Percentiles rank a stretch among this genome's conserved stretches.
Conservation (phyloP, 2,329 filamentous ascomycete genomes). For the Botrytis byssoidea region DNA sequence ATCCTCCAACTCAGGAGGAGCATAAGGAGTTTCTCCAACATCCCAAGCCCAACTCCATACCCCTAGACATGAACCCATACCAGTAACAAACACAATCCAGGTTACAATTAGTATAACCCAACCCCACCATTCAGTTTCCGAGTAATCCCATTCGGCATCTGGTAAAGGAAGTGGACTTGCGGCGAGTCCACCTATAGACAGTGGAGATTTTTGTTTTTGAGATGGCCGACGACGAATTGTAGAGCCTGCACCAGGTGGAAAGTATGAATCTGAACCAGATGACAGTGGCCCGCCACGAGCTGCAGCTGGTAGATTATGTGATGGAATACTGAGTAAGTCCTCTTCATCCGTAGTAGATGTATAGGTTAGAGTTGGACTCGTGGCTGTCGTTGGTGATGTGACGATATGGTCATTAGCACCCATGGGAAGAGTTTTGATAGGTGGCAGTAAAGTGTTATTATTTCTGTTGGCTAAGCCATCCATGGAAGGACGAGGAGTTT, state of each 20-base stretch:
- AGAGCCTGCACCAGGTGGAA: slow-evolving; percentile 45
- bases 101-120: slow-evolving; percentile 90
- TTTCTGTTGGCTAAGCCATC: slow-evolving; percentile 45
- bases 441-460: slow-evolving; percentile 31
- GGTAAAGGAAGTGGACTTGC: slow-evolving; percentile 46
- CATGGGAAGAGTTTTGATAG: slow-evolving; percentile 38
- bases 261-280: slow-evolving; percentile 64
- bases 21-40: slow-evolving; percentile 92
- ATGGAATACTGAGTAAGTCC: slow-evolving; percentile 65
- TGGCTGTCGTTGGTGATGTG: slow-evolving; percentile 41
- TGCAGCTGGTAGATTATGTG: slow-evolving; percentile 45
- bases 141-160: slow-evolving; percentile 77
- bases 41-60: slow-evolving; percentile 99
- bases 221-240: slow-evolving; percentile 36
- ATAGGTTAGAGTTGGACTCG: slow-evolving; percentile 58
- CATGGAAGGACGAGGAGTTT: slow-evolving; percentile 48
- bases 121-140: slow-evolving; percentile 96
- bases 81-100: slow-evolving; percentile 93
- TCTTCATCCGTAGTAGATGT: slow-evolving; percentile 83
- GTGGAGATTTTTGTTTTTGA: slow-evolving; percentile 53
- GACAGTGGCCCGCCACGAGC: slow-evolving; percentile 45
- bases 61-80: slow-evolving; percentile 92
- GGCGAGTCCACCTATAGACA: slow-evolving; percentile 55
- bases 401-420: slow-evolving; percentile 33
- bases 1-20: slow-evolving; percentile 91